Conservation (phyloP, 306 rosid genomes). For the Adenanthera pavonina region DNA sequence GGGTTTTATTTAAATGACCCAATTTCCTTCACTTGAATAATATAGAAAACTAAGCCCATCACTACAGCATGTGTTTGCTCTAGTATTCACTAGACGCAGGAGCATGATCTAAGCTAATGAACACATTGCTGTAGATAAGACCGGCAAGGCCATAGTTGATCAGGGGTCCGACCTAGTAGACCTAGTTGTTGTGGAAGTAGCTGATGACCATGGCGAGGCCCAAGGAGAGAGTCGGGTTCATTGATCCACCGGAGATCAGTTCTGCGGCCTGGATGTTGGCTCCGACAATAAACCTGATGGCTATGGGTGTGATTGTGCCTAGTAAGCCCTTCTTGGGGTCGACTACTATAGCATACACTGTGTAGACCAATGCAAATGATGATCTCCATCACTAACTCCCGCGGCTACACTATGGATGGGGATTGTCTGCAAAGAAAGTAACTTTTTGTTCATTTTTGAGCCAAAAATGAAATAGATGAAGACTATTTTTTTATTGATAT, state of each 20-base stretch:
- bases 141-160: constrained; percentile 91
- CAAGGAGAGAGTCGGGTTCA: constrained; percentile 92
- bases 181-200: constrained; percentile 77
- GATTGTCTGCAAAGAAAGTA: constrained; percentile 48
- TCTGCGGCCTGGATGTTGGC: constrained; percentile 93
- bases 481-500: background rate
- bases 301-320: constrained; percentile 88
- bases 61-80: no score
- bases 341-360: constrained; percentile 92
- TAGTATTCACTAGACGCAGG: constrained; percentile 58
- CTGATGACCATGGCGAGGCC: constrained; percentile 93
- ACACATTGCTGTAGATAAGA: constrained; percentile 72
- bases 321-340: constrained; percentile 85
- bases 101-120: constrained; percentile 60
- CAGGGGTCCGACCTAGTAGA: constrained; percentile 93
- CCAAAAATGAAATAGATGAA: background rate
- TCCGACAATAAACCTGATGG: constrained; percentile 90
- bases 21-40: no score
- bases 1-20: no score
- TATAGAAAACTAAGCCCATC: no score
- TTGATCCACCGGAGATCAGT: constrained; percentile 92
- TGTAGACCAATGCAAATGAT: constrained; percentile 86
- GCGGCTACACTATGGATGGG: constrained; percentile 75
- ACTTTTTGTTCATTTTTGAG: background rate
- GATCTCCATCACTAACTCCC: constrained; percentile 70